Base-by-base conservation (phyloP, 2,329 filamentous ascomycete genomes). In the Ascocoryne sarcoides region DNA sequence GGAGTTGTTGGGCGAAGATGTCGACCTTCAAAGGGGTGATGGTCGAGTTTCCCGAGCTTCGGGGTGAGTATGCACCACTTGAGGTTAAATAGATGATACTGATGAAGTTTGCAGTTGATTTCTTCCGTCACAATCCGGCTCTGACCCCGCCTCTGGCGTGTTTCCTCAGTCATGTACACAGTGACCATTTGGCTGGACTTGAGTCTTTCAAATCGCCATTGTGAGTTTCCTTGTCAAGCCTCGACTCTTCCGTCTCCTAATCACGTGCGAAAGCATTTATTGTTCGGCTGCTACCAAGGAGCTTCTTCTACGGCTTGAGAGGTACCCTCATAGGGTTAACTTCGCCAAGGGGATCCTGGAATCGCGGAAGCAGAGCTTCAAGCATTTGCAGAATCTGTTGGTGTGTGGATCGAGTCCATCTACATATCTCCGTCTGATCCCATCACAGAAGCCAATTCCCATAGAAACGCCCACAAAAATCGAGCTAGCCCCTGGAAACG, bases 91-190 rank as follows among this genome's bases (percentile, higher is more conserved):
- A n/a, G 18, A 12, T 8, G 21, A 34, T 20, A 28, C 39, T 49
- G 15, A 45, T 44, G 5, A 4, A 16, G 14, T 31, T 17, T 12
- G 8, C 41, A 84, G 81, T 95, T 49, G 89, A 95, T 62, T 87
- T 80, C 65, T 95, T 95, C 54, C 76, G 84, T 17, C 65, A 63
- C 12, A 68, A 70, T 34, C 63, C 67, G 3, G 66, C 66, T 4
- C 62, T 62, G 12, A 70, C 63, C 12, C 72, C 82, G 3, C 84
- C 87, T 0, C 63, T 92, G 40, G 88, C 84, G 12, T 92, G 83
- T 60, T 95, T 96, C 57, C 69, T 96, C 18, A 93, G 84, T 61
- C 90, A 96, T 71, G 79, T 93, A 2, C 90, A 95, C 58, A 93
- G 83, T 48, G 89, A 95, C 54, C 90, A 95, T 62, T 72, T 95